Conservation (phyloP, 2,329 filamentous ascomycete species). For the Cercospora sesami region DNA sequence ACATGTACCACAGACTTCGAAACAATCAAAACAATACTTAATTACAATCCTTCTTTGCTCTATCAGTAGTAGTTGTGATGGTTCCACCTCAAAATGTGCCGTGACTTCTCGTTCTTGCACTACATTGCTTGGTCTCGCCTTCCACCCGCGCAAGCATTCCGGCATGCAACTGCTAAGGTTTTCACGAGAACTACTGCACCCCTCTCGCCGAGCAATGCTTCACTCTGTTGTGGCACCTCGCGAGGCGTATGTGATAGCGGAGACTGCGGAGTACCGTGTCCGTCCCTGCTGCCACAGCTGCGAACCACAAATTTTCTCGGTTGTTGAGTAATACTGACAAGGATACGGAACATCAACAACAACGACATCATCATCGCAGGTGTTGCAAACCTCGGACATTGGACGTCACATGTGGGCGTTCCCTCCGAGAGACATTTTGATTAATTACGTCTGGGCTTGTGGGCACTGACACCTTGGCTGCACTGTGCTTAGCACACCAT, state of each 20-base stretch:
- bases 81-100: background rate
- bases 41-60: background rate
- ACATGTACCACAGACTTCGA: background rate
- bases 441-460: background rate
- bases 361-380: background rate
- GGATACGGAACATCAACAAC: background rate
- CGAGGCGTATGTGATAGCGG: background rate
- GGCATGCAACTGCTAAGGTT: background rate
- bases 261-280: background rate
- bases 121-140: conserved; percentile 2
- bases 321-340: background rate
- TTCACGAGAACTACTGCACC: background rate
- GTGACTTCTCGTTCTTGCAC: background rate
- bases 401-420: background rate
- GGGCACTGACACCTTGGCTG: background rate
- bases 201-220: conserved; percentile 3
- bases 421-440: background rate
- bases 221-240: background rate
- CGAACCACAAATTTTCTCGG: background rate
- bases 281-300: background rate
- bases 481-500: background rate
- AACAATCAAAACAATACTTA: background rate
- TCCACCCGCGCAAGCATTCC: background rate
- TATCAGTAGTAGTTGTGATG: background rate
- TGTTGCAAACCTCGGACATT: background rate